Evolutionary conservation across 805 yeast species (phyloP), one percentile per base, ranked within the genome.

Genomic region (Pichia deserticola): DNA sequence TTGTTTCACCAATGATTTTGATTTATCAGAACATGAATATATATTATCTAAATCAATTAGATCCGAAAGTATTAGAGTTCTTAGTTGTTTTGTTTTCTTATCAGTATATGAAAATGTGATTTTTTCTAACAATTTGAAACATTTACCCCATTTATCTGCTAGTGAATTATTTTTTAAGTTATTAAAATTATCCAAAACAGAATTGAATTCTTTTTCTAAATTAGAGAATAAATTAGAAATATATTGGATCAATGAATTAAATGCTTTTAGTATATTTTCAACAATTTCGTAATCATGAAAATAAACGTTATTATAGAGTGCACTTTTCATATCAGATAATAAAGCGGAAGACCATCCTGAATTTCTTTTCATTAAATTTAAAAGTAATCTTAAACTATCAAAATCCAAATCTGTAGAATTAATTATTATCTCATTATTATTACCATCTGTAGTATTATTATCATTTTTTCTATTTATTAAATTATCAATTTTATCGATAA

Each of bases 161-260:
- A 81, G 60, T 4, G 75, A 69, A 51, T 76, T 75, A 44, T 65
- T 51, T 50, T 68, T 71, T 27, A 78, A 59, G 9, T 70, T 44
- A 44, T 67, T 67, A 48, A 64, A 57, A 8, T 54, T 47, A 39
- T 65, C 67, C 28, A 62, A 63, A 20, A 71, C 66, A 20, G 58
- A 71, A 42, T 68, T 68, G 55, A 75, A 74, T 25, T 58, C 61
- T 38, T 59, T 63, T 35, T 66, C 79, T 3, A 74, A 65, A 1
- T 70, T 70, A 43, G 67, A 67, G 42, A 73, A 66, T 51, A 76
- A 71, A 48, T 74, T 69, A n/a, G 74, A 68, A 40, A 72, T 70
- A 54, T 78, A 77, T 55, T 76, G 82, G 48, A 76, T 73, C 10
- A 79, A 65, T 3, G 75, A 74, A 54, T 74, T 76, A 38, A 78